Evolutionary conservation across 2,329 filamentous ascomycete species (phyloP), one percentile per base, ranked within the genome.

Genomic region (Fonsecaea multimorphosa): DNA sequence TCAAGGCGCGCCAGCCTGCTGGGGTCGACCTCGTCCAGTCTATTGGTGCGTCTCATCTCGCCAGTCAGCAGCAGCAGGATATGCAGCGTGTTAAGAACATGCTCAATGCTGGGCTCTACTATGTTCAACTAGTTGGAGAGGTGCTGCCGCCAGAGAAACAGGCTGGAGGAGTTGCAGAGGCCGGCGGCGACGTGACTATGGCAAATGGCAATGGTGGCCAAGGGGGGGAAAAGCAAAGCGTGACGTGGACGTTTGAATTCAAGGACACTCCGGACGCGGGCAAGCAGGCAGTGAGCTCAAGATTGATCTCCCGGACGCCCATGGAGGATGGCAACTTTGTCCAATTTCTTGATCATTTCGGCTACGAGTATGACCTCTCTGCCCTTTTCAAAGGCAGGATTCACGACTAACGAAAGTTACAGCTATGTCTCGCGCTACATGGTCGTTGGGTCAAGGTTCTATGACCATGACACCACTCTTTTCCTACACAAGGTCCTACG

Each of bases 351-450:
- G 77, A 80, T 68, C 79, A 79, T 29, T 79, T 82, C 72, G 85
- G 84, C 19, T 86, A 86, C 65, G 78, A 80, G 84, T 86, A 73
- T 73, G 81, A 76, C 27, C 34, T 57, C 44, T 40, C 14, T 12
- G 27, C 14, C 29, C 58, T 22, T 19, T 44, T 32, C 7, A 12
- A 52, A 11, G n/a, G 27, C 2, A n/a, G n/a, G 27, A 36, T 31
- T 51, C 55, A 52, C 59, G 65, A 31, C 59, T 72, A 32, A 64
- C 52, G 27, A 22, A n/a, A 58, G 34, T 38, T 59, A 7, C 66
- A 87, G 85, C 58, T 86, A 84, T 68, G 80, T 84, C 24, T 84
- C 82, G 5, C 85, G 88, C 71, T 87, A 85, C 72, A 76, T 86
- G 58, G 73, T 85, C 22, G 80, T 84, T 71, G 86, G 86, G 27